Evolutionary conservation across 345 rosid genomes (phyloP).

Genomic region (Diplotaxis tenuifolia): DNA sequence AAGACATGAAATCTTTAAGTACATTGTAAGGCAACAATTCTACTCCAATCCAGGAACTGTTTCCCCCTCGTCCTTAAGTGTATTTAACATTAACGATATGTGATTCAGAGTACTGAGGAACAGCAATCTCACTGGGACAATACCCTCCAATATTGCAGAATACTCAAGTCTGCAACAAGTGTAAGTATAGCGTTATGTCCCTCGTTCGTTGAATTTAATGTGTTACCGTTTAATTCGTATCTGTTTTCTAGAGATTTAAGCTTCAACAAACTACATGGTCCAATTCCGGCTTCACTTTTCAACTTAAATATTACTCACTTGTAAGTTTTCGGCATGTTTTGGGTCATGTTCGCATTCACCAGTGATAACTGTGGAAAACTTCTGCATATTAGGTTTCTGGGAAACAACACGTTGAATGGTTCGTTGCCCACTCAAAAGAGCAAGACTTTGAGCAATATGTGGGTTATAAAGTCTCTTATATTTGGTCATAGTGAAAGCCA

Average conservation of each 20-base stretch:
- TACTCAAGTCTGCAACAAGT: constrained; percentile 45
- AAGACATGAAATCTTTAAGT: constrained; percentile 46
- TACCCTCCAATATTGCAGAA: constrained; percentile 57
- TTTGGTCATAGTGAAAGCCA: background rate
- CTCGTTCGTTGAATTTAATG: background rate
- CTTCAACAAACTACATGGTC: constrained; percentile 35
- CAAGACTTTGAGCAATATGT: constrained; percentile 52
- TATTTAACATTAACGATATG: constrained; percentile 4
- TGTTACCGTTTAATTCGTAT: background rate
- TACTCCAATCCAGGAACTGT: background rate
- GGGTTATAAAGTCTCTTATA: too few species aligned
- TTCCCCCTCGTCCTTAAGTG: background rate
- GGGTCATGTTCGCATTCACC: background rate
- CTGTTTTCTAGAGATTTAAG: constrained; percentile 35
- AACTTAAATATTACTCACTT: constrained; percentile 39
- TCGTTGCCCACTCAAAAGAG: constrained; percentile 52
- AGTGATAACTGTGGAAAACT: background rate
- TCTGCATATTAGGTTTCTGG: constrained; percentile 51
- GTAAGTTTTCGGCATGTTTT: constrained; percentile 43
- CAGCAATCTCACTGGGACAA: constrained; percentile 47
- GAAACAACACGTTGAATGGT: constrained; percentile 47
- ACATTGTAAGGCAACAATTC: constrained; percentile 48
- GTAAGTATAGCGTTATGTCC: too few species aligned
- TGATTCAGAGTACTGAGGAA: constrained; percentile 52
- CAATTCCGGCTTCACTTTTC: constrained; percentile 34